A percentile compares a stretch with the other conserved stretches of the same genome.
These are phyloP conservation scores for Globisporangium yorkense DNA, from an alignment of 352 stramenopile species.

Conservation along the genomic window DNA sequence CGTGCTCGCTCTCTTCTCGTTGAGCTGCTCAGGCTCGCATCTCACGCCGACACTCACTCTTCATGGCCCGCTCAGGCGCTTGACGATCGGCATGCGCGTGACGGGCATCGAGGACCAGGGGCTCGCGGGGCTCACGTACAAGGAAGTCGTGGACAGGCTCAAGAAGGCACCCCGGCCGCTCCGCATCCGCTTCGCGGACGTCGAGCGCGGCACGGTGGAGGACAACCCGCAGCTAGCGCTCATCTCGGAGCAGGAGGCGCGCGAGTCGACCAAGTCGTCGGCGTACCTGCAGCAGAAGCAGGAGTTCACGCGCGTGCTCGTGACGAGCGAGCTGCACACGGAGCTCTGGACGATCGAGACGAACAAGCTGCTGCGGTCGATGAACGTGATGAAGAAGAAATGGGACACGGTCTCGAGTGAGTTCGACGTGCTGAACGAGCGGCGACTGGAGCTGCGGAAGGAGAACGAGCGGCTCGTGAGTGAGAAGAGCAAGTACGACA, in stretches of 20 bases:
- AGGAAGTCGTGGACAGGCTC: conserved; percentile 72
- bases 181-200: conserved; percentile 76
- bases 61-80: conserved; percentile 18
- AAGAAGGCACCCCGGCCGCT: conserved; percentile 68
- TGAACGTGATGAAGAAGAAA: conserved; percentile 54
- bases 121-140: conserved; percentile 75
- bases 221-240: conserved; percentile 46
- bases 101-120: conserved; percentile 68
- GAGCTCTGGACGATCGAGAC: conserved; percentile 86
- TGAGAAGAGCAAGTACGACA: conserved; percentile 68
- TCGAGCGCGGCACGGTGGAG: conserved; percentile 71
- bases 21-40: too few relatives aligned
- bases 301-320: conserved; percentile 72
- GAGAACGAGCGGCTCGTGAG: conserved; percentile 65
- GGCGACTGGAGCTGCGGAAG: conserved; percentile 53
- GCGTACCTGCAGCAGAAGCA: conserved; percentile 76
- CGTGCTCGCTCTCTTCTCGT: not conserved
- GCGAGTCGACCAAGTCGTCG: conserved; percentile 34
- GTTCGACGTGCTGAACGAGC: conserved; percentile 60
- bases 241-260: conserved; percentile 15
- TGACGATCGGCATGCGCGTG: conserved; percentile 83
- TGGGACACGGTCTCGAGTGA: conserved; percentile 65
- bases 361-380: conserved; percentile 65
- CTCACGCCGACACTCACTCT: not conserved
- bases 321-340: conserved; percentile 75